Evolutionary conservation across 2,329 filamentous ascomycete species (phyloP).

Genomic region (Drechslera avenae): DNA sequence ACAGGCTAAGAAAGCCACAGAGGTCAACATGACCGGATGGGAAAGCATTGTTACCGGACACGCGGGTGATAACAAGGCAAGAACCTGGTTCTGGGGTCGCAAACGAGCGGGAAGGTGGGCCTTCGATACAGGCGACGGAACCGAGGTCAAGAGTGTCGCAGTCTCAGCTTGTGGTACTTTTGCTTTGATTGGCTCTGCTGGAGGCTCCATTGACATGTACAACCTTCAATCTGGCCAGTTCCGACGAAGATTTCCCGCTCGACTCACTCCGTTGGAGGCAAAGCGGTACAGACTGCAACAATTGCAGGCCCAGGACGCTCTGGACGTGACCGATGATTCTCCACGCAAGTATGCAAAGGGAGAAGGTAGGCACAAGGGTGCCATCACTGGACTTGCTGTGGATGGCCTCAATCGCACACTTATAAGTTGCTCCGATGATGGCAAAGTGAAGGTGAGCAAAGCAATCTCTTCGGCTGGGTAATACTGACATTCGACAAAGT

Average conservation of each 20-base stretch:
- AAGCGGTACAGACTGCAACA: constrained; percentile 72
- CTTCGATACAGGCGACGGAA: constrained; percentile 81
- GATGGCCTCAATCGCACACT: constrained; percentile 88
- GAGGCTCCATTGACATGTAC: constrained; percentile 89
- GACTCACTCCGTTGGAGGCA: constrained; percentile 76
- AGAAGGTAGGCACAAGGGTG: constrained; percentile 75
- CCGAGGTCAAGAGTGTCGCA: constrained; percentile 81
- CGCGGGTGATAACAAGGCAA: constrained; percentile 78
- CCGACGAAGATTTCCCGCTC: constrained; percentile 84
- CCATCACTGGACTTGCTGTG: constrained; percentile 84
- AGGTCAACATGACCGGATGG: constrained; percentile 85
- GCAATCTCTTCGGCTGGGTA: neutral
- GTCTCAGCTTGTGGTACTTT: constrained; percentile 94
- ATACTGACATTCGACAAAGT: constrained; percentile 52
- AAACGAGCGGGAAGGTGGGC: constrained; percentile 93
- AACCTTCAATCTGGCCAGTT: constrained; percentile 93
- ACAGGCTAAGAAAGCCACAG: constrained; percentile 70
- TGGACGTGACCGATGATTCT: constrained; percentile 15
- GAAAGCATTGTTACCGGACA: constrained; percentile 96
- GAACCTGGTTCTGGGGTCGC: constrained; percentile 98
- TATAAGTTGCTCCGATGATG: constrained; percentile 86
- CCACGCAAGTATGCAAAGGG: constrained; percentile 53
- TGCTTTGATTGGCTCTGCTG: constrained; percentile 82
- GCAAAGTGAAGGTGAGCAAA: constrained; percentile 74
- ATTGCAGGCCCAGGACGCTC: constrained; percentile 60